Evolutionary conservation across 352 stramenopile genomes (phyloP).

Genomic region (Phytopythium montanum): DNA sequence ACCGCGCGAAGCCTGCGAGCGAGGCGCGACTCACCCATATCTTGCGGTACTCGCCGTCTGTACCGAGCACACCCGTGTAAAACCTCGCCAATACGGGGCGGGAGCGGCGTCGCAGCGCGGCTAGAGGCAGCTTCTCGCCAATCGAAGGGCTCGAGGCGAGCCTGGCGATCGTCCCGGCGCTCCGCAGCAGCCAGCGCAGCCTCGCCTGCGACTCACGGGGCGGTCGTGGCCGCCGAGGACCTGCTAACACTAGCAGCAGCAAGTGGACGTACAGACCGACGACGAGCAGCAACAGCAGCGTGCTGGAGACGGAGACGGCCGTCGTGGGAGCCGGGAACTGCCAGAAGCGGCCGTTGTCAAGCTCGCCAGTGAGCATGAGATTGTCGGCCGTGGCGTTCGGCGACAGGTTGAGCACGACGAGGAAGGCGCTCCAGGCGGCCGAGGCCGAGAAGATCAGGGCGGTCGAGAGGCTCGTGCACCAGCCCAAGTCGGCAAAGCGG

Average conservation of each 20-base stretch:
- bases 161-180: neutral
- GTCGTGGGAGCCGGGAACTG: constrained; percentile 10
- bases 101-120: neutral
- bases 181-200: neutral
- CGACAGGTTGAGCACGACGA: constrained; percentile 28
- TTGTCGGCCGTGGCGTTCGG: constrained; percentile 30
- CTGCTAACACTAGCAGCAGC: neutral
- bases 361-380: constrained; percentile 25
- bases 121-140: neutral
- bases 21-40: constrained; percentile 13
- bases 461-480: constrained; percentile 13
- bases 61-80: constrained; percentile 12
- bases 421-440: constrained; percentile 25
- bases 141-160: neutral
- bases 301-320: constrained; percentile 5
- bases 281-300: neutral
- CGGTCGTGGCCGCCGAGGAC: neutral
- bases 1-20: neutral
- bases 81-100: neutral
- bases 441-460: constrained; percentile 18
- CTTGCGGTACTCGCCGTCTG: constrained; percentile 25
- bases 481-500: constrained; percentile 15
- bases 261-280: neutral
- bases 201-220: neutral
- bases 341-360: constrained; percentile 33